These are phyloP conservation scores for Xylariaceae sp. DNA, from an alignment of 2,329 filamentous ascomycete species.

Conservation along the genomic window DNA sequence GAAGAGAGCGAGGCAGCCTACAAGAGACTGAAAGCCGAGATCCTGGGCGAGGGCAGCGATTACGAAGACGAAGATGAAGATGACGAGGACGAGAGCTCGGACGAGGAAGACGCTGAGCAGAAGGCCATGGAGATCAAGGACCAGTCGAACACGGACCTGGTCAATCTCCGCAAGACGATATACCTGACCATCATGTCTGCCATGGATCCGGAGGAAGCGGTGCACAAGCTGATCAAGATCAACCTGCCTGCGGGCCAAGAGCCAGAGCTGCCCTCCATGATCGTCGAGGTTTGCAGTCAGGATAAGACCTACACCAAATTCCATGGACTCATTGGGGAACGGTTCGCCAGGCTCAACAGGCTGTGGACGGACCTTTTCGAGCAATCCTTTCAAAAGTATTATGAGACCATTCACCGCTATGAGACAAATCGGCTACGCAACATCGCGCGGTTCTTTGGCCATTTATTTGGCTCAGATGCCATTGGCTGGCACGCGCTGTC, in stretches of 20 bases:
- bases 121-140: conserved; percentile 94
- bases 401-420: conserved; percentile 94
- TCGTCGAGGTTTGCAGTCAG: conserved; percentile 93
- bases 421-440: conserved; percentile 94
- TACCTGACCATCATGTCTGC: conserved; percentile 98
- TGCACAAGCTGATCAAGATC: conserved; percentile 94
- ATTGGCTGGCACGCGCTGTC: conserved; percentile 89
- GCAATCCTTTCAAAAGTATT: conserved; percentile 83
- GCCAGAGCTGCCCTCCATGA: conserved; percentile 87
- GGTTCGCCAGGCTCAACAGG: conserved; percentile 92
- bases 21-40: conserved; percentile 83
- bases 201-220: conserved; percentile 91
- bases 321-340: conserved; percentile 87
- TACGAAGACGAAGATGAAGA: conserved; percentile 60
- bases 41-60: conserved; percentile 86
- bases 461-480: conserved; percentile 79
- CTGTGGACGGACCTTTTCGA: conserved; percentile 93
- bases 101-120: conserved; percentile 69
- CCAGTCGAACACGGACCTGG: conserved; percentile 90
- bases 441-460: conserved; percentile 89
- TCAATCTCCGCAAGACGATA: conserved; percentile 87
- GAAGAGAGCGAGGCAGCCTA: conserved; percentile 89
- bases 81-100: conserved; percentile 61
- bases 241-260: conserved; percentile 82
- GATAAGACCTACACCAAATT: conserved; percentile 98